These are phyloP conservation scores for Xylaria bambusicola DNA, from an alignment of 495 filamentous ascomycete genomes.

Conservation along the genomic window DNA sequence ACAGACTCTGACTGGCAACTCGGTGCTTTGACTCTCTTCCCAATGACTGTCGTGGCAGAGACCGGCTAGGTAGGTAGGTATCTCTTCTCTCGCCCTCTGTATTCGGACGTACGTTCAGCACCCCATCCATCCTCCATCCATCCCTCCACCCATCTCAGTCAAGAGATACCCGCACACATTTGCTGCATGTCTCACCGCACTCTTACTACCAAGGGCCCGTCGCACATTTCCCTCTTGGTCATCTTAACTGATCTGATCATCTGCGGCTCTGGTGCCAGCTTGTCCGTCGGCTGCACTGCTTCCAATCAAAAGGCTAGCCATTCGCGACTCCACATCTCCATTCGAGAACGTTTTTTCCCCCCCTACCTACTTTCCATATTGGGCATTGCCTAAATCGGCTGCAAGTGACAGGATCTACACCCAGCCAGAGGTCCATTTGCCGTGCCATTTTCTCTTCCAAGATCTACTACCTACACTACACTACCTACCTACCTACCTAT, in stretches of 20 bases:
- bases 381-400: conserved; percentile 41
- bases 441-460: conserved; percentile 32
- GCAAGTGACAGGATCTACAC: conserved; percentile 32
- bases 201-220: conserved; percentile 12
- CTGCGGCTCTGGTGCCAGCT: conserved; percentile 24
- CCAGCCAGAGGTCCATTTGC: conserved; percentile 31
- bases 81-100: neutral
- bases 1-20: too few species aligned
- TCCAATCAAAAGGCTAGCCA: conserved; percentile 36
- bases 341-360: conserved; percentile 29
- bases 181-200: conserved; percentile 14
- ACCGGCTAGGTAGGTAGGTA: too few species aligned
- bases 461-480: conserved; percentile 21
- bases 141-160: conserved; percentile 15
- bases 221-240: conserved; percentile 2
- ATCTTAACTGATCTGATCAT: conserved; percentile 8
- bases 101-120: neutral
- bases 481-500: neutral
- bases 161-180: too few species aligned
- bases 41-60: conserved; percentile 4
- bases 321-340: conserved; percentile 33
- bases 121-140: too few species aligned
- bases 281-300: conserved; percentile 28
- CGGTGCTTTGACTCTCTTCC: neutral
- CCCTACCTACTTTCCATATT: conserved; percentile 34